Base-by-base conservation (phyloP, 495 filamentous ascomycete species). In the Daldinia vernicosa region DNA sequence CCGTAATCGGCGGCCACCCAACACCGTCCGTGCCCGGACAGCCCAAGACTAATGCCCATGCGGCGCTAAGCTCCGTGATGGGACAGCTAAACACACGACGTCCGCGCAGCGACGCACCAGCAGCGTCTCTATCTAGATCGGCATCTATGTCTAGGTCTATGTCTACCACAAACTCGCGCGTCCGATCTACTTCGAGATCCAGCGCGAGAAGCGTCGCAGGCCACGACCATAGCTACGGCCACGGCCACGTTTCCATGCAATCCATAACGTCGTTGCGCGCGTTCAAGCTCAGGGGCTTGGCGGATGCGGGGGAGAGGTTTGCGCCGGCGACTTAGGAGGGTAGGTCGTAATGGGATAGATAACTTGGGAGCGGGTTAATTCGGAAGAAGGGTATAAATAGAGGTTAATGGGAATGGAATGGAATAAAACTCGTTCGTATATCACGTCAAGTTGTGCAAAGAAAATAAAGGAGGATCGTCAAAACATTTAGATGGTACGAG, bases 221-320 rank as follows among this genome's bases (percentile, higher is more conserved):
- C 24, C 57, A 67, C 32, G 39, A 56, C 52, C 55, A 67, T 28
- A 27, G 56, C 22, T 47, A 67, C 43, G 47, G 70, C 22, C 55
- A 67, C 43, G 47, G 70, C 2, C 73, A 76, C 45, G 19, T 54
- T 2, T 68, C 67, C 3, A 45, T 55, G 30, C 67, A 50, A 15
- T 70, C 67, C 30, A 71, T 68, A 14, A 74, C 47, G 11, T 74
- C 71, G 55, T 51, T 74, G 11, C 71, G 71, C 60, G 37, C 71
- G 22, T 74, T 74, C 24, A 74, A 70, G 53, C 68, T 74, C 6
- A 60, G 65, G 55, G 55, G 61, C 0, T 17, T 64, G 26, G 63
- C 66, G 9, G 71, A 74, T 24, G 52, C 19, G 2, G 54, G 39
- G 14, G 67, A 74, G 47, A 61, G 68, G 58, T 71, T 71, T 40